Conservation (phyloP, 2,329 filamentous ascomycete species). For the Paecilomyces sp. region DNA sequence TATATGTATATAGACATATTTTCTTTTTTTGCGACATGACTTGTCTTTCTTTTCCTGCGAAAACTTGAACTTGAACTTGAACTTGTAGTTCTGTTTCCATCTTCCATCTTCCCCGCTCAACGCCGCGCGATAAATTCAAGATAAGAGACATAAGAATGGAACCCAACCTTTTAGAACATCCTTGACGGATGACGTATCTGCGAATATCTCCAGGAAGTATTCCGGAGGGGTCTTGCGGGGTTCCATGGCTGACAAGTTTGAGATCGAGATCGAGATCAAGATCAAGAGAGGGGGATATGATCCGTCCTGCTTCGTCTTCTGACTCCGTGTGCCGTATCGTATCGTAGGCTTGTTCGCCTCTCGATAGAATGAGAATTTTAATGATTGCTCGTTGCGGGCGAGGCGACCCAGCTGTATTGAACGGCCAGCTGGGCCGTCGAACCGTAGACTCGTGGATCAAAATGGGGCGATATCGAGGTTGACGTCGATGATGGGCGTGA, state of each 20-base stretch:
- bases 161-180: conserved; percentile 81
- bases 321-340: not conserved
- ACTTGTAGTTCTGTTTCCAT: too few relatives aligned
- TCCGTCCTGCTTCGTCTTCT: not conserved
- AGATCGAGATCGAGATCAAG: not conserved
- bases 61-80: too few relatives aligned
- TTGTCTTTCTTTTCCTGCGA: not conserved
- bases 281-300: conserved; percentile 3
- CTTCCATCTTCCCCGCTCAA: too few relatives aligned
- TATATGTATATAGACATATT: too few relatives aligned
- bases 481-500: too few relatives aligned
- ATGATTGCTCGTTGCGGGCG: conserved; percentile 4
- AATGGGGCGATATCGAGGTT: not conserved
- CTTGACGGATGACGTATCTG: conserved; percentile 80
- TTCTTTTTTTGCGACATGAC: not conserved
- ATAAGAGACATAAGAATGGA: not conserved
- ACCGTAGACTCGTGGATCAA: conserved; percentile 1
- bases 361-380: not conserved
- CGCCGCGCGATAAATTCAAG: too few relatives aligned
- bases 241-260: conserved; percentile 47
- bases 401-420: conserved; percentile 12
- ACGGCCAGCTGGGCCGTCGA: conserved; percentile 10
- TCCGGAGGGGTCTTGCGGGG: conserved; percentile 63
- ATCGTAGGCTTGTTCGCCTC: not conserved
- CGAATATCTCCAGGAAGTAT: conserved; percentile 89